Percentiles rank a stretch among this genome's conserved stretches.
phyloP scores from a whole-genome alignment of 1,139 yeast genomes.

The Wickerhamomyces sp. region DNA sequence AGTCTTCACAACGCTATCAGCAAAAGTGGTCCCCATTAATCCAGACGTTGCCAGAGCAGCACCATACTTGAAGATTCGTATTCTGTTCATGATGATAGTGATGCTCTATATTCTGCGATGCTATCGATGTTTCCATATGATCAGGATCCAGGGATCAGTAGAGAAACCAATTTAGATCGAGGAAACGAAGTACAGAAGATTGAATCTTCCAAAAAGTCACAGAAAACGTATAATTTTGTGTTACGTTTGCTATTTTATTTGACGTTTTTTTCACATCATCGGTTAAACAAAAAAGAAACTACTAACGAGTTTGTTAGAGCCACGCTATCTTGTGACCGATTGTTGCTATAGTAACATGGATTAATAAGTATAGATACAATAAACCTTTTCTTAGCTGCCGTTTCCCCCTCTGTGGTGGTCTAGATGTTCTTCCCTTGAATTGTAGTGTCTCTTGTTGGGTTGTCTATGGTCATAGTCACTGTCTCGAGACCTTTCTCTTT shows the following conservation, averaged over 20 bases:
- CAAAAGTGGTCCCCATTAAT: conserved; percentile 4
- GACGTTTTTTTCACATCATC: too few species aligned
- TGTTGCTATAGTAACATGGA: neutral
- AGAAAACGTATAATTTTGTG: too few species aligned
- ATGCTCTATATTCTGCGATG: neutral
- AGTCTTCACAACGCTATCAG: conserved; percentile 7
- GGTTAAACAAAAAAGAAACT: too few species aligned
- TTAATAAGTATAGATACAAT: too few species aligned
- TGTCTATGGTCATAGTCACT: neutral
- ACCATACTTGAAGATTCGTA: conserved; percentile 6
- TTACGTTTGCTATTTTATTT: too few species aligned
- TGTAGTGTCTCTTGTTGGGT: neutral
- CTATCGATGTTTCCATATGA: too few species aligned
- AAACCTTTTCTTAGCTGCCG: neutral
- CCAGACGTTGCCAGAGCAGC: conserved; percentile 11
- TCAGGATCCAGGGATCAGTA: too few species aligned
- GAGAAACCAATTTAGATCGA: too few species aligned
- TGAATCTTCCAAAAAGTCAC: too few species aligned
- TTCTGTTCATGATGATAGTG: neutral
- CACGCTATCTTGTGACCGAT: neutral
- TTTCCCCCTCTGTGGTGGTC: neutral
- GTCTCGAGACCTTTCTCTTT: neutral
- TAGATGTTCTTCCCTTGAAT: neutral
- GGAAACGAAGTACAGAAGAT: too few species aligned
- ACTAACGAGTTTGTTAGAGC: neutral